phyloP scores from a whole-genome alignment of 2,329 filamentous ascomycete species.

The Rutstroemia sp. region DNA sequence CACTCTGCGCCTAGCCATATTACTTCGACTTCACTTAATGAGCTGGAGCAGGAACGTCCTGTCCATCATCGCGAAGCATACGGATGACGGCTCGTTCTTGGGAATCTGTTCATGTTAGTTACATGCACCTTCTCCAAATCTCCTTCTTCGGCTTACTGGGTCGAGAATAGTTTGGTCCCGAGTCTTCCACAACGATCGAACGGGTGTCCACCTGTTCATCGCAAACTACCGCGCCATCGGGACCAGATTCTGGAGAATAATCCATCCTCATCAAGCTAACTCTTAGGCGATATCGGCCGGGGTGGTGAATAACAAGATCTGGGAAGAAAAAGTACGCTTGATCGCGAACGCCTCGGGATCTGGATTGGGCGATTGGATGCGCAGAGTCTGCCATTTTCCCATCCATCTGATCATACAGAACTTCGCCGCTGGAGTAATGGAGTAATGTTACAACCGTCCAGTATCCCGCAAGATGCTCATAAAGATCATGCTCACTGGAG shows the following conservation, averaged over 20 bases:
- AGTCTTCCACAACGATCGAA: conserved; percentile 22
- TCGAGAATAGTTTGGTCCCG: conserved; percentile 13
- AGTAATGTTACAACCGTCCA: conserved; percentile 26
- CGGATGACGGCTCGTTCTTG: conserved; percentile 23
- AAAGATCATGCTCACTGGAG: conserved; percentile 21
- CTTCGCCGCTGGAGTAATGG: conserved; percentile 20
- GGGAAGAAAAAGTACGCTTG: conserved; percentile 28
- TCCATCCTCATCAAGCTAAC: conserved; percentile 27
- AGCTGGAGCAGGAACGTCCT: conserved; percentile 13
- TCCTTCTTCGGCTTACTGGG: conserved; percentile 19
- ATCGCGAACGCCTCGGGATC: conserved; percentile 12
- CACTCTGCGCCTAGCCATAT: not conserved
- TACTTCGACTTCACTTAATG: not conserved
- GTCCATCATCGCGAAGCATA: conserved; percentile 24
- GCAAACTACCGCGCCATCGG: conserved; percentile 18
- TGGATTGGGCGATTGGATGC: conserved; percentile 20
- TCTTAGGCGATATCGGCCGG: conserved; percentile 25
- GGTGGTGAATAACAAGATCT: conserved; percentile 22
- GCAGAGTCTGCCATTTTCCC: conserved; percentile 25
- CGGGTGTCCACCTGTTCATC: conserved; percentile 24
- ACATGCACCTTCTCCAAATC: not conserved
- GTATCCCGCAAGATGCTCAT: conserved; percentile 22
- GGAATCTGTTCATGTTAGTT: conserved; percentile 20
- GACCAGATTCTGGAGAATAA: conserved; percentile 17
- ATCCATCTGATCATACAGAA: conserved; percentile 21